Evolutionary conservation across 2,329 filamentous ascomycete genomes (phyloP).

Genomic region (Colletotrichum falcatum): DNA sequence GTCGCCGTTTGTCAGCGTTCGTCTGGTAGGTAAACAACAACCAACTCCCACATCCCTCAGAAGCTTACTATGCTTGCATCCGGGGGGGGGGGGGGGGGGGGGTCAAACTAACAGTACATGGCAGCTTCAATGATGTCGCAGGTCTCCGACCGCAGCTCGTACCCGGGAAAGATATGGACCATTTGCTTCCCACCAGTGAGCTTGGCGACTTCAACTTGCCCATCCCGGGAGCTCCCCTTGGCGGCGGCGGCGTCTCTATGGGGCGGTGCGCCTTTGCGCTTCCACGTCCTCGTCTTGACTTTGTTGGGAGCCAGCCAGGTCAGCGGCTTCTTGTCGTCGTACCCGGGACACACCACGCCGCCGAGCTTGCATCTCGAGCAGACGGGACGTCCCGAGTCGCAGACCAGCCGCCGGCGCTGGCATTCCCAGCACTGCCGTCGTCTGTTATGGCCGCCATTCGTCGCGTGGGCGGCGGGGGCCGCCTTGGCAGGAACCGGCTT

Average conservation of each 20-base stretch:
- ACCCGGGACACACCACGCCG: constrained; percentile 54
- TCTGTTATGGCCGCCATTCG: not conserved
- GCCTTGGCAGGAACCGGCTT: not conserved
- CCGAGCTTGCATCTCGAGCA: constrained; percentile 52
- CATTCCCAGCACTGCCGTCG: constrained; percentile 58
- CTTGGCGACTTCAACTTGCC: not conserved
- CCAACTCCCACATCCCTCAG: not conserved
- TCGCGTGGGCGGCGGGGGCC: not conserved
- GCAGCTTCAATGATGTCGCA: constrained; percentile 34
- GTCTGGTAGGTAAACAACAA: not conserved
- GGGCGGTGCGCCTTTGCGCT: constrained; percentile 26
- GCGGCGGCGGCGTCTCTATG: not conserved
- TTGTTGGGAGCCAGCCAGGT: constrained; percentile 50
- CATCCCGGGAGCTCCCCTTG: not conserved
- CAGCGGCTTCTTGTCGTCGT: constrained; percentile 52
- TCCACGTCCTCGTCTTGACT: constrained; percentile 42
- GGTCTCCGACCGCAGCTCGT: constrained; percentile 18
- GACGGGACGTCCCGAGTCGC: constrained; percentile 52
- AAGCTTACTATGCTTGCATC: not conserved
- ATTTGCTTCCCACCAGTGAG: not conserved
- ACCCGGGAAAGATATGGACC: constrained; percentile 17
- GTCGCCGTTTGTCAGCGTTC: not conserved
- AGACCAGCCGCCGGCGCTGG: constrained; percentile 53
- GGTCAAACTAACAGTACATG: constrained; percentile 30
- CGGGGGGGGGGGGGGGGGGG: no score